Evolutionary conservation across 768 basidiomycete species (phyloP).

Genomic region (Serendipita sp.): DNA sequence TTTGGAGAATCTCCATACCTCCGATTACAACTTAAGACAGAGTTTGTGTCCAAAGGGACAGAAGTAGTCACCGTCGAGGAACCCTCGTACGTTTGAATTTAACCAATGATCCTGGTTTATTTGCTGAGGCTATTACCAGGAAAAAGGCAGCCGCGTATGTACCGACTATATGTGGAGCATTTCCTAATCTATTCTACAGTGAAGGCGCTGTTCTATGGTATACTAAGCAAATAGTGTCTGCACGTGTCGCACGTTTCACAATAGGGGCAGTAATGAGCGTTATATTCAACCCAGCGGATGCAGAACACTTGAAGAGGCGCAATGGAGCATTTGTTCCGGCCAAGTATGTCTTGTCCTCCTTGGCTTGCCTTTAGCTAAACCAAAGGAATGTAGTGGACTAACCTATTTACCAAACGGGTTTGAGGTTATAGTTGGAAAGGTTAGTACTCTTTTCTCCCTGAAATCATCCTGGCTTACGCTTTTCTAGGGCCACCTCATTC

Average conservation of each 20-base stretch:
- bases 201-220: neutral
- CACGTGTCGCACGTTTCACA: neutral
- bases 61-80: conserved; percentile 5
- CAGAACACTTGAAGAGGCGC: neutral
- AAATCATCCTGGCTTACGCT: neutral
- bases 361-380: too few relatives aligned
- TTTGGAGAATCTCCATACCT: conserved; percentile 5
- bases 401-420: neutral
- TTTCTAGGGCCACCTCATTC: neutral
- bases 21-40: neutral
- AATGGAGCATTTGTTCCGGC: neutral
- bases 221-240: neutral
- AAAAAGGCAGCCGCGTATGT: conserved; percentile 1
- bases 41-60: neutral
- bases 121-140: neutral
- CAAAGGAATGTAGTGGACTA: too few relatives aligned
- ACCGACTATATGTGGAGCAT: neutral
- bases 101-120: too few relatives aligned
- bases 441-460: neutral
- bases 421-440: neutral
- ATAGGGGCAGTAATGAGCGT: neutral
- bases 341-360: neutral
- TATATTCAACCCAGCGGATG: neutral
- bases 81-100: neutral
- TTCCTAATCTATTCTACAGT: neutral